Conservation (phyloP, 208 protist species). For the Zelonia costaricensis region DNA sequence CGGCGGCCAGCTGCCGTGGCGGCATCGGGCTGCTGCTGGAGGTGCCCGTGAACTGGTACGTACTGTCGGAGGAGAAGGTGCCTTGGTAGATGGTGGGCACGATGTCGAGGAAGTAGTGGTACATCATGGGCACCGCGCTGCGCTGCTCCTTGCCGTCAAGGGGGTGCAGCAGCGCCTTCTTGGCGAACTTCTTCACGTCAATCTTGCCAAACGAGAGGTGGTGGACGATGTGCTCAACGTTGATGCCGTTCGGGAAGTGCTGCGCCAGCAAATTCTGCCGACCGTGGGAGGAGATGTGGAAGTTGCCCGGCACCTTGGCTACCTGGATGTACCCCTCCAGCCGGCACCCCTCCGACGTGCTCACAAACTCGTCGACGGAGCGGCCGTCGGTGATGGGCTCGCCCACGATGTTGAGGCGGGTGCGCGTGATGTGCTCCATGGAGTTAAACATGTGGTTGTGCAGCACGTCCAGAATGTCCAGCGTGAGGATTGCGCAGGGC, state of each 20-base stretch:
- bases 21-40: constrained; percentile 7
- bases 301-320: constrained; percentile 55
- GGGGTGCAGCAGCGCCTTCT: constrained; percentile 19
- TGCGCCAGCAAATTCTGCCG: constrained; percentile 7
- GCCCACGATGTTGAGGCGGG: constrained; percentile 23
- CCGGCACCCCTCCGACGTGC: constrained; percentile 36
- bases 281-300: constrained; percentile 49
- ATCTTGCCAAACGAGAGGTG: constrained; percentile 39
- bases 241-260: constrained; percentile 30
- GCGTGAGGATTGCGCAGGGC: constrained; percentile 38
- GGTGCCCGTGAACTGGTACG: constrained; percentile 50
- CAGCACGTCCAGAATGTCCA: constrained; percentile 52
- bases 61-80: constrained; percentile 22
- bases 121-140: constrained; percentile 8
- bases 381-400: constrained; percentile 15
- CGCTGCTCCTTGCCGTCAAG: constrained; percentile 31
- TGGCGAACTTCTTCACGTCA: constrained; percentile 28
- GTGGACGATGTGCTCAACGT: constrained; percentile 40
- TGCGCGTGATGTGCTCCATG: constrained; percentile 35
- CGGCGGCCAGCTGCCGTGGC: constrained; percentile 34
- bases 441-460: constrained; percentile 45
- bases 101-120: constrained; percentile 53
- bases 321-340: constrained; percentile 42
- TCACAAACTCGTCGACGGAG: constrained; percentile 11
- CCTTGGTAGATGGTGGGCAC: constrained; percentile 51